Percentiles rank a stretch among this genome's conserved stretches.
Conservation (phyloP, 2,329 filamentous ascomycete genomes). For the Bipolaris victoriae region DNA sequence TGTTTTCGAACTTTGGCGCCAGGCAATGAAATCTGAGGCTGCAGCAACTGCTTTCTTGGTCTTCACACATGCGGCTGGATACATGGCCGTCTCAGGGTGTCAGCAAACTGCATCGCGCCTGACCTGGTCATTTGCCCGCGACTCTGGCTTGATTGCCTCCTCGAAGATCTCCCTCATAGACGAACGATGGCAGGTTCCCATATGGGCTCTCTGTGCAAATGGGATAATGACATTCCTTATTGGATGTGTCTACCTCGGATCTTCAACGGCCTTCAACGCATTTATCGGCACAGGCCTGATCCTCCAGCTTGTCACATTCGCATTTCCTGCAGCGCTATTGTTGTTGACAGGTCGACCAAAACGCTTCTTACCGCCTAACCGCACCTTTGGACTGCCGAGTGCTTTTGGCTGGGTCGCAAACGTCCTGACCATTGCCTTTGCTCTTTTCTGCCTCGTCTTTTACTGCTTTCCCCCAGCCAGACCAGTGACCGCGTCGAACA, state of each 20-base stretch:
- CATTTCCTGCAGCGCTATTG: neutral
- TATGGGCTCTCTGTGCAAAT: neutral
- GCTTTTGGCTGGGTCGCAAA: neutral
- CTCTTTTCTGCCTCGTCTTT: neutral
- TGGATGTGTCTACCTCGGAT: neutral
- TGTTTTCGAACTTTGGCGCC: neutral
- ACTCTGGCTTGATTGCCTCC: neutral
- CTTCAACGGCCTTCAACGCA: neutral
- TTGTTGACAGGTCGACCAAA: neutral
- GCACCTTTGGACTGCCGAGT: neutral
- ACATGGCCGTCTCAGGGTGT: neutral
- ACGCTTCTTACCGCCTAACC: neutral
- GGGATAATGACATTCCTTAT: neutral
- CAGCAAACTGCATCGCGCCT: neutral
- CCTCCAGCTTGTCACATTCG: neutral
- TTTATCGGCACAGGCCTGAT: neutral
- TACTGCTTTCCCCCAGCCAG: neutral
- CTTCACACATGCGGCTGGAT: neutral
- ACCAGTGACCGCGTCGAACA: neutral
- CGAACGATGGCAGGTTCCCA: neutral
- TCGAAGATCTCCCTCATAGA: neutral
- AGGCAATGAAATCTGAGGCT: neutral
- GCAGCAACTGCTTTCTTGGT: neutral
- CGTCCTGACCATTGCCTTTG: neutral
- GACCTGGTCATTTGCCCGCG: neutral